A percentile compares a stretch with the other conserved stretches of the same genome.
phyloP scores from a whole-genome alignment of 1,284 basidiomycete genomes.

The Sanghuangporus baumii region DNA sequence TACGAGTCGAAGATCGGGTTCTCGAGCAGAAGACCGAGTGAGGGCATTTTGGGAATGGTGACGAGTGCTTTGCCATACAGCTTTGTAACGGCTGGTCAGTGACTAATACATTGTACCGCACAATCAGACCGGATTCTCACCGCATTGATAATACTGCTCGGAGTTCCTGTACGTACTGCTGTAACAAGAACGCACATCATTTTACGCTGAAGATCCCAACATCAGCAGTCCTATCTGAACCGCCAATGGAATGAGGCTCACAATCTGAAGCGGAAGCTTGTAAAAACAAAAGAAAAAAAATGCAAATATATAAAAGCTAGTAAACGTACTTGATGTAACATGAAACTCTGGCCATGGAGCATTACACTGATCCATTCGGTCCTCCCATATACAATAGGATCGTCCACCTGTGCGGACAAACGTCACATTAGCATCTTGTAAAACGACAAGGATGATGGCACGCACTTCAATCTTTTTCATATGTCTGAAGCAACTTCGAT shows the following conservation, averaged over 20 bases:
- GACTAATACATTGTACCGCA: background rate
- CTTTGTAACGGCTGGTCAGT: slow-evolving; percentile 27
- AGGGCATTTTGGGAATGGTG: slow-evolving; percentile 94
- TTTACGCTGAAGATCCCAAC: slow-evolving; percentile 68
- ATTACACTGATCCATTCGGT: slow-evolving; percentile 95
- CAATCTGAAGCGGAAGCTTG: slow-evolving; percentile 21
- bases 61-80: slow-evolving; percentile 73
- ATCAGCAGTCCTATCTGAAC: background rate
- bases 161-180: slow-evolving; percentile 69
- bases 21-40: slow-evolving; percentile 91
- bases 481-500: slow-evolving; percentile 74
- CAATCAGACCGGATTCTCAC: slow-evolving; percentile 29
- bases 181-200: slow-evolving; percentile 92
- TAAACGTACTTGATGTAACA: slow-evolving; percentile 84
- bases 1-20: slow-evolving; percentile 86
- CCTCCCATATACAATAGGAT: slow-evolving; percentile 80
- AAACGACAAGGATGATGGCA: no score
- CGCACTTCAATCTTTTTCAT: slow-evolving; percentile 82
- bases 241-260: slow-evolving; percentile 17
- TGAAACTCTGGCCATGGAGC: slow-evolving; percentile 97
- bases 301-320: slow-evolving; percentile 10
- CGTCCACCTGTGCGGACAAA: slow-evolving; percentile 48
- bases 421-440: background rate
- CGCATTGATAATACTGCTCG: slow-evolving; percentile 67
- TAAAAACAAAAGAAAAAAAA: slow-evolving; percentile 34